phyloP scores from a whole-genome alignment of 2,329 filamentous ascomycete genomes.

The Lasiodiplodia theobromae region DNA sequence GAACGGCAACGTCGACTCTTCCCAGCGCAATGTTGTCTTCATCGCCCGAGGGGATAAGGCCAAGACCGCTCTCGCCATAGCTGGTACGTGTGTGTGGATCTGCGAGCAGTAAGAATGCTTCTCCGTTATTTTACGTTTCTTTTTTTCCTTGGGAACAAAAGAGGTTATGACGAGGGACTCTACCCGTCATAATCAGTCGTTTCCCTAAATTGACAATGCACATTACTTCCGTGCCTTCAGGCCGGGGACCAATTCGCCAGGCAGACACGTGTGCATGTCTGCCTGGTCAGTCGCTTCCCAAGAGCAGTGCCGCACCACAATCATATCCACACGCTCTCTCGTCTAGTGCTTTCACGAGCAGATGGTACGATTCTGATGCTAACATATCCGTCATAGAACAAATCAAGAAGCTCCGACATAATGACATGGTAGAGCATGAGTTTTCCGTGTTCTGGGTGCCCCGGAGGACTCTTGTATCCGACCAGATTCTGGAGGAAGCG shows the following conservation, averaged over 20 bases:
- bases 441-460: slow-evolving; percentile 98
- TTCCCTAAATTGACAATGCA: slow-evolving; percentile 57
- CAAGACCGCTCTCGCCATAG: slow-evolving; percentile 82
- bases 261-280: slow-evolving; percentile 6
- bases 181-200: slow-evolving; percentile 65
- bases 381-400: slow-evolving; percentile 73
- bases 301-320: slow-evolving; percentile 11
- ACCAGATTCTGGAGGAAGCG: slow-evolving; percentile 89
- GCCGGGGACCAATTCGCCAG: slow-evolving; percentile 20
- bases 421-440: slow-evolving; percentile 90
- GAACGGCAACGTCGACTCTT: slow-evolving; percentile 92
- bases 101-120: slow-evolving; percentile 16
- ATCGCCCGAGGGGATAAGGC: slow-evolving; percentile 89
- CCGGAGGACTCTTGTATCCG: slow-evolving; percentile 86
- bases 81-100: slow-evolving; percentile 66
- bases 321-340: slow-evolving; percentile 26
- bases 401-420: slow-evolving; percentile 86
- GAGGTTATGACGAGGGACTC: slow-evolving; percentile 64
- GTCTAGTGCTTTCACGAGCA: not conserved
- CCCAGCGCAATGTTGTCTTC: slow-evolving; percentile 94
- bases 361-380: slow-evolving; percentile 47
- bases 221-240: slow-evolving; percentile 19
- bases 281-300: slow-evolving; percentile 20
- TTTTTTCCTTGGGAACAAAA: slow-evolving; percentile 61
- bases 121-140: not conserved